These are phyloP conservation scores for Barnettozyma wickerhamii DNA, from an alignment of 805 yeast species.

Conservation along the genomic window DNA sequence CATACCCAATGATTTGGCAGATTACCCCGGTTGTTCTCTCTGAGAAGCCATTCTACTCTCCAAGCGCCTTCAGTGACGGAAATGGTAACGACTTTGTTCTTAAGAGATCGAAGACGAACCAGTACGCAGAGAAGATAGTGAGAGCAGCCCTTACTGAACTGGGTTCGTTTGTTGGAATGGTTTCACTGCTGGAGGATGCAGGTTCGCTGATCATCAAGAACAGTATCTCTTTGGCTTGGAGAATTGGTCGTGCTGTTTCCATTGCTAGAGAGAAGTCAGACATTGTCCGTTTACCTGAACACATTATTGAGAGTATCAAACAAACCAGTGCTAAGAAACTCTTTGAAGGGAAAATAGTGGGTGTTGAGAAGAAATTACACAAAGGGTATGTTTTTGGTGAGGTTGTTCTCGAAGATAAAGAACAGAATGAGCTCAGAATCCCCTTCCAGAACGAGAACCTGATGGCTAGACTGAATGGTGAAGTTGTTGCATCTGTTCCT, in stretches of 20 bases:
- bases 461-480: constrained; percentile 26
- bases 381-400: constrained; percentile 44
- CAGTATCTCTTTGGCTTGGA: constrained; percentile 38
- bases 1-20: constrained; percentile 28
- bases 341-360: constrained; percentile 40
- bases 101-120: constrained; percentile 29
- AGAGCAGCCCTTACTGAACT: constrained; percentile 40
- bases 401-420: constrained; percentile 30
- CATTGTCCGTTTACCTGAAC: constrained; percentile 31
- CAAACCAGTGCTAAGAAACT: constrained; percentile 27
- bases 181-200: constrained; percentile 31
- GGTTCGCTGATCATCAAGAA: constrained; percentile 30
- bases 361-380: constrained; percentile 36
- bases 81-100: constrained; percentile 34
- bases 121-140: constrained; percentile 32
- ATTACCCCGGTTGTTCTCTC: constrained; percentile 26
- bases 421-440: constrained; percentile 25
- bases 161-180: constrained; percentile 36
- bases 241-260: constrained; percentile 42
- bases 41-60: constrained; percentile 21
- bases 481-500: constrained; percentile 39
- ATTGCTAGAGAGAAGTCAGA: constrained; percentile 35
- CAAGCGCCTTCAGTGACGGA: constrained; percentile 33
- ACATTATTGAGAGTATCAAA: constrained; percentile 35
- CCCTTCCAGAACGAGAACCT: constrained; percentile 49